Evolutionary conservation across 2,329 filamentous ascomycete genomes (phyloP), one percentile per base, ranked within the genome.

Genomic region (Rutstroemia sp.): DNA sequence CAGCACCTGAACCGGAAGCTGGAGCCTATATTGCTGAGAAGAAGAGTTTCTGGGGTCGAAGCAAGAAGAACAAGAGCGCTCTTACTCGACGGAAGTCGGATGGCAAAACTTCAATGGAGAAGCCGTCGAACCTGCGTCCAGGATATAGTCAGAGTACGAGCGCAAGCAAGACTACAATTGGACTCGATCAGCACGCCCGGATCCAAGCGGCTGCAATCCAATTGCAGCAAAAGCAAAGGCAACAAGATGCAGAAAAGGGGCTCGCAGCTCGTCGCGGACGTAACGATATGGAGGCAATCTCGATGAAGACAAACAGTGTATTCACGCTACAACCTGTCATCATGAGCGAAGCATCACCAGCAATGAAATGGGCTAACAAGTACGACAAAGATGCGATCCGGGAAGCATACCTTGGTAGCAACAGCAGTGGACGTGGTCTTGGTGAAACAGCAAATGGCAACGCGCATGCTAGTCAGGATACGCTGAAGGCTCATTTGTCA

Each of bases 331-430:
- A 96, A 68, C 88, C 91, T 1, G 81, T 84, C 53, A 87, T 97
- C 60, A 78, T 92, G 66, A 90, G 79, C 53, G 94, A 96, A 70
- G 92, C 92, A 17, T 94, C 88, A 8, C 88, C 91, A 23, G 94
- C 94, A 1, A 87, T 99, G 85, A 95, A 96, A 71, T 99, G 94
- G 94, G 90, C 92, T 34, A 92, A 80, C 71, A 91, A 91, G 66
- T 97, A 96, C 69, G 94, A 97, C 73, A 95, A 94, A 73, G 86
- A 94, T 66, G 78, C 86, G 7, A 86, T 95, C 60, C 85, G 91
- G 54, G 84, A 89, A 61, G 84, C 89, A n/a, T 97, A 97, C 71
- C 78, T 97, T 51, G 82, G 83, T 47, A 86, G 95, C 68, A 76
- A 74, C 48, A 82, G 78, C 62, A 84, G 87, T 44, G 91, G 92